Evolutionary conservation across 768 basidiomycete species (phyloP).

Genomic region (Trametes meyenii): DNA sequence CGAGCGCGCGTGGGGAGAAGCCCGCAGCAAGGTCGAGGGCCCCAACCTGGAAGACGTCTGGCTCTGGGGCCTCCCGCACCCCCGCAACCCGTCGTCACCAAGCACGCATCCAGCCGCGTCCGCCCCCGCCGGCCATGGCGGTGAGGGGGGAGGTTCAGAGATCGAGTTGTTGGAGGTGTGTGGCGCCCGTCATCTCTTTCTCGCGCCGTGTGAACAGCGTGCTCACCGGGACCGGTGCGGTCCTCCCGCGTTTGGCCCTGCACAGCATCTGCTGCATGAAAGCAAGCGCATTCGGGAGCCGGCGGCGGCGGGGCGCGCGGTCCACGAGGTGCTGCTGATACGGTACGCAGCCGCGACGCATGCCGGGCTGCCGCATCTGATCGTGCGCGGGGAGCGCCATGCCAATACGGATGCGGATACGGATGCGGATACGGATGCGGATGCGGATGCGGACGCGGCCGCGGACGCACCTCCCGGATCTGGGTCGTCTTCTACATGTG

Average conservation of each 20-base stretch:
- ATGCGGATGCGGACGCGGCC: too few relatives aligned
- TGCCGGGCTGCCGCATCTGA: conserved; percentile 23
- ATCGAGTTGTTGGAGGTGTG: conserved; percentile 32
- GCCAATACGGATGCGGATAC: not conserved
- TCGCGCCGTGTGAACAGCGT: not conserved
- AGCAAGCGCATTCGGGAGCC: conserved; percentile 47
- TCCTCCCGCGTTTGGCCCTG: conserved; percentile 7
- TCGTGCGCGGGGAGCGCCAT: conserved; percentile 26
- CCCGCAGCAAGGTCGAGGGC: conserved; percentile 41
- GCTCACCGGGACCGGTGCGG: conserved; percentile 21
- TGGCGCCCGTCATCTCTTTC: conserved; percentile 5
- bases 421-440: too few relatives aligned
- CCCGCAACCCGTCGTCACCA: not conserved
- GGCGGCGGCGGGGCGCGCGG: conserved; percentile 32
- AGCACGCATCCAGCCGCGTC: not conserved
- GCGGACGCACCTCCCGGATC: too few relatives aligned
- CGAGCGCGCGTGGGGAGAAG: conserved; percentile 46
- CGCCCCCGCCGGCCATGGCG: not conserved
- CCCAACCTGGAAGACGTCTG: conserved; percentile 47
- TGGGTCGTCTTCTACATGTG: too few relatives aligned
- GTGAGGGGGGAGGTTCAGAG: conserved; percentile 3
- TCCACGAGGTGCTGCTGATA: conserved; percentile 53
- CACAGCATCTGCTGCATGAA: conserved; percentile 39
- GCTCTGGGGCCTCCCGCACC: conserved; percentile 53
- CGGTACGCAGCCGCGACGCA: conserved; percentile 40